Conservation (phyloP, 495 filamentous ascomycete species). For the Aspergillus avenaceus region DNA sequence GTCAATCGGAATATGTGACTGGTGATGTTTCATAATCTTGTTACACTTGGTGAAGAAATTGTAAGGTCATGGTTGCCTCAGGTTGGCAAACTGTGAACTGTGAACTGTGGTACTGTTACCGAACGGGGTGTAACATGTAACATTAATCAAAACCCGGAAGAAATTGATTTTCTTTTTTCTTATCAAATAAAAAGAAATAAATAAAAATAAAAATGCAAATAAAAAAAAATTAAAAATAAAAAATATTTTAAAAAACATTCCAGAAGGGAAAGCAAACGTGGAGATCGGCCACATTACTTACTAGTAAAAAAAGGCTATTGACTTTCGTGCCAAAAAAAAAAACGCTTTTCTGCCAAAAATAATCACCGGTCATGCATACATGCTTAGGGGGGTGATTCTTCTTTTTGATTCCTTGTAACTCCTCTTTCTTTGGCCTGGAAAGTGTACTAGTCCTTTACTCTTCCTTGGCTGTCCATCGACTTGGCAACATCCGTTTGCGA, state of each 20-base stretch:
- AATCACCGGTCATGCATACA: background rate
- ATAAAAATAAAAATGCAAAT: background rate
- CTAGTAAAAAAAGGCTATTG: background rate
- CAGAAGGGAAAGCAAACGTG: background rate
- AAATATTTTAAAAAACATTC: too few relatives aligned
- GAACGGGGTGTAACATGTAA: too few relatives aligned
- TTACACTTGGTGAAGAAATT: too few relatives aligned
- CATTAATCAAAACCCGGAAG: too few relatives aligned
- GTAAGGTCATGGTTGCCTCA: too few relatives aligned
- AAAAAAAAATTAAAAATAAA: too few relatives aligned
- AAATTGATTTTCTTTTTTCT: too few relatives aligned
- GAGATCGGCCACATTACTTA: background rate
- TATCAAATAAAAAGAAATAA: background rate
- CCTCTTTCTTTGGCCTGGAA: too few relatives aligned
- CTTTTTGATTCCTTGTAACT: background rate
- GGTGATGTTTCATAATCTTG: too few relatives aligned
- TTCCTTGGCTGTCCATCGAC: background rate
- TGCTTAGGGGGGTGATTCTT: background rate
- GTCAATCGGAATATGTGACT: too few relatives aligned
- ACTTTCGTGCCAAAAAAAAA: background rate
- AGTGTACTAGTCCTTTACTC: background rate
- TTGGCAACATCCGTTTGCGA: slow-evolving; percentile 13
- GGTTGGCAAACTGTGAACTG: too few relatives aligned
- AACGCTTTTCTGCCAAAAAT: background rate
- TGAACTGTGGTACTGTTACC: too few relatives aligned